These are phyloP conservation scores for Mycosarcoma maydis DNA, from an alignment of 1,284 basidiomycete genomes.

Conservation along the genomic window DNA sequence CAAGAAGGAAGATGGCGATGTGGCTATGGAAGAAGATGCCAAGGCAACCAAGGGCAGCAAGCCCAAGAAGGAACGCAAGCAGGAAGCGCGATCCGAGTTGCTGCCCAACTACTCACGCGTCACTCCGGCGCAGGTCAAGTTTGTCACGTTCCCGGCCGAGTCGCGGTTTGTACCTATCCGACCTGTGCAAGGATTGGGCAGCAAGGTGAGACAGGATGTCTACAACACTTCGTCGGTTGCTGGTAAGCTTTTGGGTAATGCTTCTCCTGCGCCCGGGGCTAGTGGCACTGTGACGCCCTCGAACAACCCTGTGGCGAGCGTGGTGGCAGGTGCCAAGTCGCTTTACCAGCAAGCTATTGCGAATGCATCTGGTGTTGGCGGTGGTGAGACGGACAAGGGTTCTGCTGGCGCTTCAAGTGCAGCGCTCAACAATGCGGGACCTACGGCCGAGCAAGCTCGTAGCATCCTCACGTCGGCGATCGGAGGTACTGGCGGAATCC, in stretches of 20 bases:
- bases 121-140: constrained; percentile 85
- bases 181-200: constrained; percentile 70
- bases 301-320: background rate
- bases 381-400: constrained; percentile 10
- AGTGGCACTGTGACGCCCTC: constrained; percentile 55
- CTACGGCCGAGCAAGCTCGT: constrained; percentile 47
- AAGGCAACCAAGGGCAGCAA: constrained; percentile 27
- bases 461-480: constrained; percentile 51
- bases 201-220: constrained; percentile 47
- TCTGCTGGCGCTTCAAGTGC: background rate
- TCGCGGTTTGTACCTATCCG: constrained; percentile 90
- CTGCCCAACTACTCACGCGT: constrained; percentile 91
- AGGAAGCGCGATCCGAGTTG: constrained; percentile 79
- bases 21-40: constrained; percentile 52
- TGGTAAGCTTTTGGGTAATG: constrained; percentile 50
- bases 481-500: constrained; percentile 61
- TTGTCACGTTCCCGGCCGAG: constrained; percentile 82
- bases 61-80: constrained; percentile 71
- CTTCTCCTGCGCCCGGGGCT: constrained; percentile 50
- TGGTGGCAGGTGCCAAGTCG: constrained; percentile 14
- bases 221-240: constrained; percentile 55
- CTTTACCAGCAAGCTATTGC: constrained; percentile 34
- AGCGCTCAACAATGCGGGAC: constrained; percentile 5
- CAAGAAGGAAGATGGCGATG: constrained; percentile 41
- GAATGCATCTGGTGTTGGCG: constrained; percentile 18